Conservation (phyloP, 106 monocot species). For the Alisma plantagoaquatica region DNA sequence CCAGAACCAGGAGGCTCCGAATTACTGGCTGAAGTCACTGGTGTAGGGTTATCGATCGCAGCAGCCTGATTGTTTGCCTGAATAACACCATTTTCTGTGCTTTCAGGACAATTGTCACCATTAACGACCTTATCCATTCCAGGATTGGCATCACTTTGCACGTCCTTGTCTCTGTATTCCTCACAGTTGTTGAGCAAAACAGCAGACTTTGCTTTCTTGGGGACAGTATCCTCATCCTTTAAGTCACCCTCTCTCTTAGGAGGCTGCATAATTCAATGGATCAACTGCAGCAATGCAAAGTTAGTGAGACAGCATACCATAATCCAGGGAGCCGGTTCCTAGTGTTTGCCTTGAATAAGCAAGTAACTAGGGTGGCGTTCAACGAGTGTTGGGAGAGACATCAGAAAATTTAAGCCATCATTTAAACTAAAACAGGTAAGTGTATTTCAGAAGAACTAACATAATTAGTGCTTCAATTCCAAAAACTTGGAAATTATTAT, state of each 20-base stretch:
- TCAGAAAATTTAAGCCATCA: too few species aligned
- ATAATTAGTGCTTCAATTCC: too few species aligned
- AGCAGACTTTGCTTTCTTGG: conserved; percentile 37
- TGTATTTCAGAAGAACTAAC: too few species aligned
- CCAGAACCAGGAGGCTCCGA: conserved; percentile 8
- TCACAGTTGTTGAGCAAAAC: conserved; percentile 2
- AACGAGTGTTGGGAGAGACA: too few species aligned
- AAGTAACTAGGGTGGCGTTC: too few species aligned
- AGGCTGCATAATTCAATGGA: conserved; percentile 19
- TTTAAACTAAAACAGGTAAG: too few species aligned
- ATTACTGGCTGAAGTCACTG: conserved; percentile 8
- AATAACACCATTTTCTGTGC: too few species aligned
- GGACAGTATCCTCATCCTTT: conserved; percentile 14
- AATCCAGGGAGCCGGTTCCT: too few species aligned
- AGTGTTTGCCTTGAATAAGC: too few species aligned
- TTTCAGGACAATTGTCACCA: conserved; percentile 4
- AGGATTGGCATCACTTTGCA: background rate
- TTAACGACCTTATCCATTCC: background rate
- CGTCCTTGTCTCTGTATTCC: background rate
- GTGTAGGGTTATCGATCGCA: background rate
- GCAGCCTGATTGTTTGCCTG: conserved; percentile 1
- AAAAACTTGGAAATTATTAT: too few species aligned
- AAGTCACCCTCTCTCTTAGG: conserved; percentile 23
- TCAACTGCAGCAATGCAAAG: conserved; percentile 10
- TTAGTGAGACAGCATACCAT: too few species aligned